These are phyloP conservation scores for Arabidopsis arenosa DNA, from an alignment of 345 rosid genomes.

Conservation along the genomic window DNA sequence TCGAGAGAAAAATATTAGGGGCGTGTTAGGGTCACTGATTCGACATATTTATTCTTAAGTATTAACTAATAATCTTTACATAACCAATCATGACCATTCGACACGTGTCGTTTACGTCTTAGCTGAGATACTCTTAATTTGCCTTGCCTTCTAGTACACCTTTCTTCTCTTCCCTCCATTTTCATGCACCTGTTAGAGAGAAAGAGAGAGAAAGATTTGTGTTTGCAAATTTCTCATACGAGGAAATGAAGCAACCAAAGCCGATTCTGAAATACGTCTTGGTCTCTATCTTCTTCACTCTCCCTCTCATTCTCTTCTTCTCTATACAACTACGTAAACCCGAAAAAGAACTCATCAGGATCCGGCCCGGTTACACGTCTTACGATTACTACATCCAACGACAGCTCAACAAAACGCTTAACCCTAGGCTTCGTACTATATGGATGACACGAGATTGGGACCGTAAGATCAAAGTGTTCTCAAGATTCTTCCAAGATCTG, in stretches of 20 bases:
- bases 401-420: constrained; percentile 90
- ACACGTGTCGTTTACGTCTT: background rate
- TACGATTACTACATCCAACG: constrained; percentile 83
- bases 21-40: too few species aligned
- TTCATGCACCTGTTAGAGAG: background rate
- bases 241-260: constrained; percentile 38
- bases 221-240: constrained; percentile 3
- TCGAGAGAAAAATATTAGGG: too few species aligned
- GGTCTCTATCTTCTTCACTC: constrained; percentile 48
- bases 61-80: background rate
- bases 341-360: constrained; percentile 48
- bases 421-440: constrained; percentile 68
- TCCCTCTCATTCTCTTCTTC: constrained; percentile 51
- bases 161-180: constrained; percentile 13
- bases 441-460: constrained; percentile 94
- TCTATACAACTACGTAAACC: constrained; percentile 38
- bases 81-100: constrained; percentile 1
- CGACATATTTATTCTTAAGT: background rate
- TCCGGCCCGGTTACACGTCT: constrained; percentile 76
- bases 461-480: constrained; percentile 74
- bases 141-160: constrained; percentile 24
- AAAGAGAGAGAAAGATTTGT: constrained; percentile 14
- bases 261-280: constrained; percentile 45
- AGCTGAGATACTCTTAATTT: constrained; percentile 7
- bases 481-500: constrained; percentile 58